A percentile compares a stretch with the other conserved stretches of the same genome.
Conservation (phyloP, 148 eudicot species). For the Silene latifolia region DNA sequence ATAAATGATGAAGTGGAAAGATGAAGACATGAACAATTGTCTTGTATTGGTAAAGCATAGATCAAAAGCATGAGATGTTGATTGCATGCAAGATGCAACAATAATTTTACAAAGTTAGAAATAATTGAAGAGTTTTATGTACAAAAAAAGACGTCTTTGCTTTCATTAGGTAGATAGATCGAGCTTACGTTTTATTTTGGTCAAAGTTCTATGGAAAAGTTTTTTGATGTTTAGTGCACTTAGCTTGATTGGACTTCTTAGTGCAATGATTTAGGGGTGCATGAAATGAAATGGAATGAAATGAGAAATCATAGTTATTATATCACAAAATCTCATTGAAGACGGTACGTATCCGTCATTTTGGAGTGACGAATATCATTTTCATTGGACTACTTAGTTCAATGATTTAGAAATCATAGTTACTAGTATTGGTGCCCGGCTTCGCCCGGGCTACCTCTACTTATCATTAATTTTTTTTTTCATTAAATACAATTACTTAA, state of each 20-base stretch:
- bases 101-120: constrained; percentile 10
- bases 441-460: no score
- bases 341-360: no score
- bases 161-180: neutral
- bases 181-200: neutral
- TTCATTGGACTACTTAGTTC: no score
- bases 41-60: constrained; percentile 19
- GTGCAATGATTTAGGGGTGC: neutral
- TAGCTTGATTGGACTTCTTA: neutral
- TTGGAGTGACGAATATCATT: no score
- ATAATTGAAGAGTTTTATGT: constrained; percentile 14
- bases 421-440: no score
- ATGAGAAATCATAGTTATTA: no score
- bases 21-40: constrained; percentile 18
- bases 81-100: constrained; percentile 17
- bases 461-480: no score
- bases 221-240: neutral
- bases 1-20: constrained; percentile 7
- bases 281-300: no score
- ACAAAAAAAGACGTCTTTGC: neutral
- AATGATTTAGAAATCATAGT: no score
- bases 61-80: constrained; percentile 17
- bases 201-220: neutral
- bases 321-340: no score
- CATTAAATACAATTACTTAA: no score